These are phyloP conservation scores for Microbotryomycetes sp. DNA, from an alignment of 1,284 basidiomycete genomes.

Conservation along the genomic window DNA sequence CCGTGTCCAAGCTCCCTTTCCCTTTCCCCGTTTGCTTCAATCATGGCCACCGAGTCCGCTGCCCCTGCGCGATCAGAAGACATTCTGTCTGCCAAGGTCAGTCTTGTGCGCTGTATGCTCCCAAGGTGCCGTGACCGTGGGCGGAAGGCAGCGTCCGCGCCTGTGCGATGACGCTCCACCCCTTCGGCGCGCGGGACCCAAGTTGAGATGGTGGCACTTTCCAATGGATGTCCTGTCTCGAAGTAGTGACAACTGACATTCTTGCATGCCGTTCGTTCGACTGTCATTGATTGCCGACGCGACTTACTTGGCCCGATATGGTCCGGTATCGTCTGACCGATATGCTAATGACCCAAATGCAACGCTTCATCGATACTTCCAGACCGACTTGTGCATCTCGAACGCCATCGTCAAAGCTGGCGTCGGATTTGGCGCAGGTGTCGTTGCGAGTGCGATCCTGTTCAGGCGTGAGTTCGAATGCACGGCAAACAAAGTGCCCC, in stretches of 20 bases:
- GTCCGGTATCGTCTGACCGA: no score
- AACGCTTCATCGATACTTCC: no score
- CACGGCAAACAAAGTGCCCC: no score
- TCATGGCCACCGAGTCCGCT: not conserved
- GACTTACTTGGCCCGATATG: no score
- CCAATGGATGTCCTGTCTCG: not conserved
- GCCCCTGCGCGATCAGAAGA: slow-evolving; percentile 18
- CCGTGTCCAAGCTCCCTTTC: not conserved
- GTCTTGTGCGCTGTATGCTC: not conserved
- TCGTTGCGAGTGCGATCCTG: slow-evolving; percentile 86
- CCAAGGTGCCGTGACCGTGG: not conserved
- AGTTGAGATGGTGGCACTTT: no score
- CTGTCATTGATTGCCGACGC: no score
- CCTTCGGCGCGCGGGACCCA: no score
- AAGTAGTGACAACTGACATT: not conserved
- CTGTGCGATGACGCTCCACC: not conserved
- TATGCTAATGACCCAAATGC: no score
- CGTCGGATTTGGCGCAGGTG: slow-evolving; percentile 88
- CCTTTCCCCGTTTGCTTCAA: not conserved
- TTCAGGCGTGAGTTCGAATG: slow-evolving; percentile 77
- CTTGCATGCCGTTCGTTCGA: not conserved
- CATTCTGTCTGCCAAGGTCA: slow-evolving; percentile 28
- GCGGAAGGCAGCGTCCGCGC: no score
- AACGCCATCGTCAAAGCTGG: slow-evolving; percentile 59
- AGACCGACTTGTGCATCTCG: slow-evolving; percentile 41